Evolutionary conservation across 208 protist species (phyloP).

Genomic region (Leishmania lainsoni): DNA sequence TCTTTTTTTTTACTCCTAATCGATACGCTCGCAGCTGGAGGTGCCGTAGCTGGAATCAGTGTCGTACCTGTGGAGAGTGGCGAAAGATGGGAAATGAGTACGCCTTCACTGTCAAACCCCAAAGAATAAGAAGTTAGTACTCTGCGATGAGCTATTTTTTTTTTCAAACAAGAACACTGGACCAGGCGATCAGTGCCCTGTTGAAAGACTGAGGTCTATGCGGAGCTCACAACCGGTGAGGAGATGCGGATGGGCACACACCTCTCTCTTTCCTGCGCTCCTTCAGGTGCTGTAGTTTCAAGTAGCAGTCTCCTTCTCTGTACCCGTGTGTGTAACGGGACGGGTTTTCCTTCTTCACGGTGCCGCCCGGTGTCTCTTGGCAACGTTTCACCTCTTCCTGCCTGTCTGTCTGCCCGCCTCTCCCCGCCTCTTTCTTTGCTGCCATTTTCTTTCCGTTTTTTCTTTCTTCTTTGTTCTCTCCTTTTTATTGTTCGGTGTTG

Average conservation of each 20-base stretch:
- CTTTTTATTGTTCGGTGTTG: background rate
- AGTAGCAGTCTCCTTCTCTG: background rate
- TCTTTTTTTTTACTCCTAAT: conserved; percentile 1
- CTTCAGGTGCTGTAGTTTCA: background rate
- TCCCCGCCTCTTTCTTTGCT: background rate
- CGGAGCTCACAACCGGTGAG: background rate
- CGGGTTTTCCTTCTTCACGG: background rate
- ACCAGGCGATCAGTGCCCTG: background rate
- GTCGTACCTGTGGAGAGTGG: background rate
- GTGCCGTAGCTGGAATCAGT: background rate
- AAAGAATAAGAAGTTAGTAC: background rate
- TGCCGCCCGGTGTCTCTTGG: background rate
- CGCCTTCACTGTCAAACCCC: background rate
- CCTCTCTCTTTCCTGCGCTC: background rate
- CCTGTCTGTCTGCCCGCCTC: background rate
- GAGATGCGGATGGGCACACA: background rate
- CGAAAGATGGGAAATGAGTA: background rate
- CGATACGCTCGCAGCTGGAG: background rate
- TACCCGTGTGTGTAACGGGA: background rate
- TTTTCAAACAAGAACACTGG: too few relatives aligned
- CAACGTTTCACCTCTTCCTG: background rate
- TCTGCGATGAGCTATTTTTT: background rate
- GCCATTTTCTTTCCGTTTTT: background rate
- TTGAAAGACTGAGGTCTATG: background rate
- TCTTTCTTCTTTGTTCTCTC: background rate